Evolutionary conservation across 2,329 filamentous ascomycete species (phyloP), one percentile per base, ranked within the genome.

Genomic region (Drechslera avenae): DNA sequence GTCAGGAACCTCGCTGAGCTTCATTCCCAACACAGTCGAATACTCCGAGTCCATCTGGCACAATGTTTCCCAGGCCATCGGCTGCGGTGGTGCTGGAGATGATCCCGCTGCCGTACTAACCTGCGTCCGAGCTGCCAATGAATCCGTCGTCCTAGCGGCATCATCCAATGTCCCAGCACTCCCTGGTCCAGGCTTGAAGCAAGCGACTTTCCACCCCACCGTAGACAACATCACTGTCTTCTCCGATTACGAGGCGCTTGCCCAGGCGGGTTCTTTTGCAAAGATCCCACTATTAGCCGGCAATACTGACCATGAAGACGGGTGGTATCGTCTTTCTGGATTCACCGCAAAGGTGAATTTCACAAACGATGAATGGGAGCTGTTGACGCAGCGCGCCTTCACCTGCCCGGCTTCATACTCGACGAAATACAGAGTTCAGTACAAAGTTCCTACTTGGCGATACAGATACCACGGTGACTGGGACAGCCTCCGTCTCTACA

Each of bases 1-100:
- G 26, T 83, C 80, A 3, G 81, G 81, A 2, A 79, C 74, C 3
- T 75, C 71, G 2, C 59, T 73, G 33, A 67, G 67, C 50, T 72
- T 65, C 39, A 39, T 59, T 34, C 58, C 56, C 6, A 68, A 66
- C 31, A 72, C 66, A 0, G 59, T 54, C 16, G 57, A 65, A 9
- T 56, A 62, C 13, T 60, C 58, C 2, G 65, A 64, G 35, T 47
- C 57, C 8, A 36, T 64, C 4, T 71, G 73, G 54, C 67, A 66
- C 21, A 76, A 75, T 36, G 73, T 76, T 26, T 73, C 73, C 6
- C 65, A 67, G 12, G 66, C 71, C 0, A 47, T 76, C 1, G 74
- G 73, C 5, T 77, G 74, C 35, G 68, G 64, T 21, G 59, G 60
- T 10, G 30, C 55, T 3, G 53, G 57, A 7, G 50, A 66, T n/a